Base-by-base conservation (phyloP, 371 early-diverging fungal species). In the Apophysomyces trapeziformis region DNA sequence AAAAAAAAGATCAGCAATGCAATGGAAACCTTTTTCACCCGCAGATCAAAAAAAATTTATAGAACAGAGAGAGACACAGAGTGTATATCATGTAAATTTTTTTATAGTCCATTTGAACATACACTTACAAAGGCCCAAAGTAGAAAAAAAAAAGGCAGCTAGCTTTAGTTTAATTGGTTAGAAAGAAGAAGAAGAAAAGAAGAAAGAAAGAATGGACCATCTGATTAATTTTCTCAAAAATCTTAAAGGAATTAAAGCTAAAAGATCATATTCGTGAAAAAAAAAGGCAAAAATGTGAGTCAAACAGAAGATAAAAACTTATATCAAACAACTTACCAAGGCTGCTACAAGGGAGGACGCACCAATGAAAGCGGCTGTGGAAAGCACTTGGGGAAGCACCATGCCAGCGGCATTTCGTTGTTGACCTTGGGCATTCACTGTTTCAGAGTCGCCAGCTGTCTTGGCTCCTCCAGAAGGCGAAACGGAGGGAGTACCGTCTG, bases 301-400 rank as follows among this genome's bases (percentile, higher is more conserved):
- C 16, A 21, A 41, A 41, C 0, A 41, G 5, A 41, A 3, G 18
- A 16, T 26, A n/a, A 47, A 9, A 2, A 21, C 5, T 7, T 18
- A 38, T 26, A 2, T 26, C 32, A 26, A 26, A 3, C 32, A 14
- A 39, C 38, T 37, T 63, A 60, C 45, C 45, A 44, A 61, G 16
- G 61, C 11, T 26, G 59, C 38, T 8, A 57, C 21, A 37, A 50
- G 54, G 5, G 54, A 50, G 4, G 59, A 26, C 18, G 37, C 47
- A 32, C 38, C 54, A 7, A 32, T 38, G 61, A 57, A 54, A 41
- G 32, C 60, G n/a, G 57, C 36, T 41, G 50, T 56, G 56, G 58
- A 45, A 13, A 46, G 44, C 41, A 45, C 57, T 47, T 59, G 63
- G 37, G 37, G 70, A 36, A 58, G 50, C 26, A n/a, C 59, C 6